A percentile compares a stretch with the other conserved stretches of the same genome.
Conservation (phyloP, 306 rosid species). For the Acacia acuminata region DNA sequence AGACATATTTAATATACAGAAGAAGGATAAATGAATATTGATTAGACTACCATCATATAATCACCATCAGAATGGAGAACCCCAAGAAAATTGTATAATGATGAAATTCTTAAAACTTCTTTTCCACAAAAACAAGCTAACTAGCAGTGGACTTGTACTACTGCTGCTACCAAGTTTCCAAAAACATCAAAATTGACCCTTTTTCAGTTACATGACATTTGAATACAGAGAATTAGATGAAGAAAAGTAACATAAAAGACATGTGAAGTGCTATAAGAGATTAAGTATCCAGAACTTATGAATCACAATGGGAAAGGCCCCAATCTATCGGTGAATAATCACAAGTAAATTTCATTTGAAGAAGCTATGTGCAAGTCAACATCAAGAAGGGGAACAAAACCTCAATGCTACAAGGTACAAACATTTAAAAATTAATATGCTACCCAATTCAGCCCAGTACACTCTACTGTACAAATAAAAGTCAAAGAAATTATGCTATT, state of each 20-base stretch:
- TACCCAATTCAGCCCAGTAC: neutral
- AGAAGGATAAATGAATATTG: conserved; percentile 16
- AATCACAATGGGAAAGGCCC: neutral
- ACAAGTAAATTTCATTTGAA: neutral
- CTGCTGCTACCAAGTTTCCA: neutral
- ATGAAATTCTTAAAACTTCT: neutral
- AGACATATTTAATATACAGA: conserved; percentile 8
- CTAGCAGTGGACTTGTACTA: neutral
- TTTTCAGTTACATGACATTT: neutral
- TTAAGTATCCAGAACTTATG: neutral
- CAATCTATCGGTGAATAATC: neutral
- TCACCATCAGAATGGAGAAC: conserved; percentile 5
- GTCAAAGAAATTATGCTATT: neutral
- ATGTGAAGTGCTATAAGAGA: neutral
- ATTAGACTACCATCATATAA: conserved; percentile 9
- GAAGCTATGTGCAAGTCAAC: neutral
- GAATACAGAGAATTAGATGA: too few species aligned
- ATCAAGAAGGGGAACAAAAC: neutral
- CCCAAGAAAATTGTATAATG: neutral
- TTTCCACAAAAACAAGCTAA: neutral
- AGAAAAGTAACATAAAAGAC: neutral
- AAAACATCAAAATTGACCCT: neutral
- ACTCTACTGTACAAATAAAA: neutral
- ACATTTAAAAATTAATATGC: neutral
- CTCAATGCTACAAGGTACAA: neutral